A percentile compares a stretch with the other conserved stretches of the same genome.
These are phyloP conservation scores for Cryptosporidium bovis DNA, from an alignment of 169 alveolate species.

Conservation along the genomic window DNA sequence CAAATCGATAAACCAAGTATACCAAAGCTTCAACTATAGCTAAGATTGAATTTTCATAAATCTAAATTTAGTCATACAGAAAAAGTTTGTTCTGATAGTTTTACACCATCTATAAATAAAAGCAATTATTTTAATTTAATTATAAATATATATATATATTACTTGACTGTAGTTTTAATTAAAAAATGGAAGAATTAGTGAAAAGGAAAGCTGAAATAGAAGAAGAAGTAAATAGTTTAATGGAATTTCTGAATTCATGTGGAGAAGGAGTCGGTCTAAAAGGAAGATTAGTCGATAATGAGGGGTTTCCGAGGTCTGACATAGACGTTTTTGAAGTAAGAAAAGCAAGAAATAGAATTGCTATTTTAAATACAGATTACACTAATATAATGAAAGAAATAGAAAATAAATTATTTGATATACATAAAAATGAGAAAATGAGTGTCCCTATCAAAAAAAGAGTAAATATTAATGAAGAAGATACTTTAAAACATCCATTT, in stretches of 20 bases:
- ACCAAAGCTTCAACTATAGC: too few species aligned
- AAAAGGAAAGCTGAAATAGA: constrained; percentile 48
- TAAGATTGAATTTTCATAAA: too few species aligned
- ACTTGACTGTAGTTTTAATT: background rate
- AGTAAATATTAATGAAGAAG: background rate
- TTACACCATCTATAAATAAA: too few species aligned
- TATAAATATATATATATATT: too few species aligned
- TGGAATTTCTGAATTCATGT: constrained; percentile 60
- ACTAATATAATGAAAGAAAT: constrained; percentile 43
- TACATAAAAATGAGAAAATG: constrained; percentile 36
- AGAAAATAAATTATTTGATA: constrained; percentile 36
- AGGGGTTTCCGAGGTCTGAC: constrained; percentile 73
- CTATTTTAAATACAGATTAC: constrained; percentile 56
- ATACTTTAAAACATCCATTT: constrained; percentile 21
- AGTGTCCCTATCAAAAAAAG: constrained; percentile 3
- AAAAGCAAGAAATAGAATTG: constrained; percentile 65
- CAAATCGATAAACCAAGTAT: too few species aligned
- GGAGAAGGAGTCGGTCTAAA: constrained; percentile 46
- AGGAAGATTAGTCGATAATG: constrained; percentile 61
- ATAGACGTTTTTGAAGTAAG: constrained; percentile 60
- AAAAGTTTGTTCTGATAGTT: background rate
- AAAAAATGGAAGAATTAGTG: constrained; percentile 46
- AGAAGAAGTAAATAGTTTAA: constrained; percentile 33
- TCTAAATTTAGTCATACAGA: background rate
- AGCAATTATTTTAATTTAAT: too few species aligned